These are phyloP conservation scores for Dichotomocladium elegans DNA, from an alignment of 371 early-diverging fungal species.

Conservation along the genomic window DNA sequence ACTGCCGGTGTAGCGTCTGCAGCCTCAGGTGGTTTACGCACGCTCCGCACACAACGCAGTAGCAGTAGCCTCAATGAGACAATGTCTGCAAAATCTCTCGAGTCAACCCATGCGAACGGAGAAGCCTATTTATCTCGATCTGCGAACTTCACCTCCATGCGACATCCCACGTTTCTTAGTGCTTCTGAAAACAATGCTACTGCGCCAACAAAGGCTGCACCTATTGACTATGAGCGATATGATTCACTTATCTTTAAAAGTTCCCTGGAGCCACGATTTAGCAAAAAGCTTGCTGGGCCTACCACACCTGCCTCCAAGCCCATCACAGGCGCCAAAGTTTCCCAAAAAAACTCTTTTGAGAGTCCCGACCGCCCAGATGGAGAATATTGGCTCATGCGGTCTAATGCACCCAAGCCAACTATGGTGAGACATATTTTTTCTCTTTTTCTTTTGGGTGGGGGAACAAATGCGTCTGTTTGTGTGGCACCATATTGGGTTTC, in stretches of 20 bases:
- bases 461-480: no score
- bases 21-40: neutral
- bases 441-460: no score
- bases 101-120: conserved; percentile 14
- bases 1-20: no score
- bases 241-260: conserved; percentile 51
- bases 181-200: neutral
- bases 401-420: conserved; percentile 13
- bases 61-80: conserved; percentile 41
- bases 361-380: conserved; percentile 22
- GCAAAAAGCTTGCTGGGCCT: conserved; percentile 11
- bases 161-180: conserved; percentile 7
- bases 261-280: conserved; percentile 33
- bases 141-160: conserved; percentile 24
- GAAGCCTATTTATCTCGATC: conserved; percentile 40
- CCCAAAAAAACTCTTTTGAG: conserved; percentile 30
- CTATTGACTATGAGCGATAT: conserved; percentile 48
- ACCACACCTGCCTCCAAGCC: conserved; percentile 11
- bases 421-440: no score
- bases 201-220: neutral
- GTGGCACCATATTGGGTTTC: no score
- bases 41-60: conserved; percentile 17
- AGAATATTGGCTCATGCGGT: conserved; percentile 7
- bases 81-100: conserved; percentile 5
- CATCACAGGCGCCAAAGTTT: conserved; percentile 9